These are phyloP conservation scores for Lecanicillium sp. DNA, from an alignment of 2,329 filamentous ascomycete species.

Conservation along the genomic window DNA sequence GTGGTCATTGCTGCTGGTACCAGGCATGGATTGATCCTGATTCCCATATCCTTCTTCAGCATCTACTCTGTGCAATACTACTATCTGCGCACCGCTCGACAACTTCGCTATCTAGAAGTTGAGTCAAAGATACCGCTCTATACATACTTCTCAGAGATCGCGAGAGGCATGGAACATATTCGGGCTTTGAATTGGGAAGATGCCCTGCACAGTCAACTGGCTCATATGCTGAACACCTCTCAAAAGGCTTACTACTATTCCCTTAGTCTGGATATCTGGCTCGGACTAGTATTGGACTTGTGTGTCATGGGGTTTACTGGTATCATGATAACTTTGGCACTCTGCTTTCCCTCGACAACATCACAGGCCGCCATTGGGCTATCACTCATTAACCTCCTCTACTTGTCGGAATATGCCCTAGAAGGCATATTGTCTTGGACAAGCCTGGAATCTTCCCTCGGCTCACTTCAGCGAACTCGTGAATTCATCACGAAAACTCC, in stretches of 20 bases:
- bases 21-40: slow-evolving; percentile 30
- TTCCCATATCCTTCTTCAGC: slow-evolving; percentile 26
- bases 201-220: slow-evolving; percentile 31
- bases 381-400: slow-evolving; percentile 19
- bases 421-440: slow-evolving; percentile 26
- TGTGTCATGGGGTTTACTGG: slow-evolving; percentile 15
- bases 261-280: slow-evolving; percentile 36
- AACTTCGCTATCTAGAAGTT: slow-evolving; percentile 45
- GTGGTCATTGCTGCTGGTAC: slow-evolving; percentile 28
- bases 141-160: slow-evolving; percentile 28
- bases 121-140: slow-evolving; percentile 41
- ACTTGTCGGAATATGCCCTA: slow-evolving; percentile 19
- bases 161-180: slow-evolving; percentile 14
- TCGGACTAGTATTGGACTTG: slow-evolving; percentile 32
- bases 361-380: slow-evolving; percentile 38
- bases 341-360: slow-evolving; percentile 31
- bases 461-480: slow-evolving; percentile 24
- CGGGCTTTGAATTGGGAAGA: slow-evolving; percentile 14
- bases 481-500: slow-evolving; percentile 18
- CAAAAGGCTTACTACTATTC: slow-evolving; percentile 24
- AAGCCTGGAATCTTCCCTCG: slow-evolving; percentile 24
- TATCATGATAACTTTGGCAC: slow-evolving; percentile 30
- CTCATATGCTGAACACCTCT: slow-evolving; percentile 28
- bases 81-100: slow-evolving; percentile 41
- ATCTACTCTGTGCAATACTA: slow-evolving; percentile 13